phyloP scores from a whole-genome alignment of 192 early-diverging fungal species.

The Coemansia sp. region DNA sequence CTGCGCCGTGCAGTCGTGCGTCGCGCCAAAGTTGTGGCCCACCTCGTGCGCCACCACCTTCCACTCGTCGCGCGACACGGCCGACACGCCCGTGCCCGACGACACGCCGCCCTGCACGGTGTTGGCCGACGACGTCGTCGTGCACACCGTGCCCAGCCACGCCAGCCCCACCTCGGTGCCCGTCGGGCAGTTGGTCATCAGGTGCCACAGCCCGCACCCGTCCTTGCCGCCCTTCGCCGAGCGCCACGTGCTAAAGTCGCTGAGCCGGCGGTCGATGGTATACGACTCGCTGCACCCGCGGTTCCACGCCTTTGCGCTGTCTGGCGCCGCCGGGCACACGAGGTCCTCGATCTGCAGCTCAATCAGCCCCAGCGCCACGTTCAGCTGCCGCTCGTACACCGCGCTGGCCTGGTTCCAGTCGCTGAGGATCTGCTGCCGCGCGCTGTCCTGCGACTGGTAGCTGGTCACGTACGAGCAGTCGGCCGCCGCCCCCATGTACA shows the following conservation, averaged over 20 bases:
- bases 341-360: slow-evolving; percentile 71
- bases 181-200: slow-evolving; percentile 85
- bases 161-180: slow-evolving; percentile 86
- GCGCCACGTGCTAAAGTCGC: slow-evolving; percentile 92
- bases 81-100: slow-evolving; percentile 84
- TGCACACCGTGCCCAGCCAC: slow-evolving; percentile 81
- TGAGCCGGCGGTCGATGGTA: slow-evolving; percentile 72
- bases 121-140: slow-evolving; percentile 57
- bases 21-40: slow-evolving; percentile 87
- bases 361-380: slow-evolving; percentile 82
- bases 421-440: slow-evolving; percentile 72
- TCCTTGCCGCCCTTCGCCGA: slow-evolving; percentile 65
- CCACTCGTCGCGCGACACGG: slow-evolving; percentile 86
- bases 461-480: slow-evolving; percentile 70
- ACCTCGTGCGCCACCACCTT: slow-evolving; percentile 95
- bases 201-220: slow-evolving; percentile 86
- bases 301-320: slow-evolving; percentile 69
- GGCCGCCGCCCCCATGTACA: slow-evolving; percentile 73
- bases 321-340: slow-evolving; percentile 58
- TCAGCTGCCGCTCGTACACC: slow-evolving; percentile 84
- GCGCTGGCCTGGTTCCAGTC: slow-evolving; percentile 84
- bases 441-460: slow-evolving; percentile 60
- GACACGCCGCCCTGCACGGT: slow-evolving; percentile 47
- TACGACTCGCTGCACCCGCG: slow-evolving; percentile 70
- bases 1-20: slow-evolving; percentile 80